Evolutionary conservation across 352 stramenopile genomes (phyloP).

Genomic region (Phytophthora meadii): DNA sequence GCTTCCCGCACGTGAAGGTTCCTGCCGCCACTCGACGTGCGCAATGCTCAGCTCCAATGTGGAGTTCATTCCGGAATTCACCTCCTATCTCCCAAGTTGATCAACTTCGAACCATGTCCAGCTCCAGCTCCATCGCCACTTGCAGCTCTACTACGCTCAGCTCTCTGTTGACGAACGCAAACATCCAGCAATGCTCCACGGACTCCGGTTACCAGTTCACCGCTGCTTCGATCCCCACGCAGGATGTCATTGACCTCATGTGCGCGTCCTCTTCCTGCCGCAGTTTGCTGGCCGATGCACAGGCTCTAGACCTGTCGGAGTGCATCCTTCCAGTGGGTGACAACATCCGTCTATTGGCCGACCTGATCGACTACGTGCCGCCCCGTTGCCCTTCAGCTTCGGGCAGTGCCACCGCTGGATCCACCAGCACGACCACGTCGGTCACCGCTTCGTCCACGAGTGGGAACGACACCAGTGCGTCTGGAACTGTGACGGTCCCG

Average conservation of each 20-base stretch:
- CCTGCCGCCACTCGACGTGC: slow-evolving; percentile 9
- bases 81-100: slow-evolving; percentile 18
- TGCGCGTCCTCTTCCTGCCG: slow-evolving; percentile 34
- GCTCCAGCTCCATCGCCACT: slow-evolving; percentile 15
- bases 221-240: slow-evolving; percentile 27
- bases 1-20: slow-evolving; percentile 6
- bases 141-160: slow-evolving; percentile 21
- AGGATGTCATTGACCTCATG: slow-evolving; percentile 38
- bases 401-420: slow-evolving; percentile 37
- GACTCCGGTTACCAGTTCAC: slow-evolving; percentile 48
- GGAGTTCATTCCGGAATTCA: slow-evolving; percentile 42
- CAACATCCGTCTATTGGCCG: slow-evolving; percentile 39
- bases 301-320: slow-evolving; percentile 31
- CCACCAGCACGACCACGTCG: slow-evolving; percentile 58
- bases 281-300: slow-evolving; percentile 24
- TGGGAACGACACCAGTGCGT: slow-evolving; percentile 19
- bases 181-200: slow-evolving; percentile 33
- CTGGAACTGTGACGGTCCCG: slow-evolving; percentile 23
- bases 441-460: slow-evolving; percentile 15
- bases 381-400: slow-evolving; percentile 34
- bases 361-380: slow-evolving; percentile 44
- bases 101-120: slow-evolving; percentile 16
- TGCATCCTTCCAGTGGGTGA: slow-evolving; percentile 45
- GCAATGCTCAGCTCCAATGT: neutral
- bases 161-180: slow-evolving; percentile 34